Conservation (phyloP, 208 protist genomes). For the Acanthamoeba castellanii region DNA sequence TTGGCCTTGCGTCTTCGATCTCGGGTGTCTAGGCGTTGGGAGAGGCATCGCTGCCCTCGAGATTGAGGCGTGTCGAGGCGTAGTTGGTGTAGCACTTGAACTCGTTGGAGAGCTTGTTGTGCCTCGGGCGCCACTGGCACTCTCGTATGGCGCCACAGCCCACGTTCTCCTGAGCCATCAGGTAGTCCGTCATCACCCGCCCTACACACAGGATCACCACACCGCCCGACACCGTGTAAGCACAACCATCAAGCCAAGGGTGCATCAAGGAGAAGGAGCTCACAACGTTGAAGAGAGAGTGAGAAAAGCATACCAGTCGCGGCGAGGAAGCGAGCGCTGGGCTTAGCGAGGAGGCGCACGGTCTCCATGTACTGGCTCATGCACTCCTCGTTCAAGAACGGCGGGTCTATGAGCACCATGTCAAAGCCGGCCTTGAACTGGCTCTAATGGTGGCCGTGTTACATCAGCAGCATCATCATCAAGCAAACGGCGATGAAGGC, state of each 20-base stretch:
- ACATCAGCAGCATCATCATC: no score
- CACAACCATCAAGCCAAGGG: background rate
- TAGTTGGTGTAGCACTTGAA: conserved; percentile 26
- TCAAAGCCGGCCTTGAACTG: background rate
- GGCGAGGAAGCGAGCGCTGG: background rate
- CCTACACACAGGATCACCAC: background rate
- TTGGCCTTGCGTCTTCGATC: no score
- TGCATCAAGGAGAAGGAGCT: background rate
- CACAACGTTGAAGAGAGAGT: background rate
- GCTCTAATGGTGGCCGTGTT: background rate
- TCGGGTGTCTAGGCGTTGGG: no score
- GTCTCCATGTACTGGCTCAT: background rate
- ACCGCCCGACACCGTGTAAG: background rate
- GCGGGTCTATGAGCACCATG: conserved; percentile 24
- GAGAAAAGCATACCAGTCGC: background rate
- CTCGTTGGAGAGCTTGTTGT: conserved; percentile 27
- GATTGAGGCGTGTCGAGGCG: background rate
- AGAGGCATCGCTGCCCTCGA: background rate
- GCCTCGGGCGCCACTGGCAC: conserved; percentile 36
- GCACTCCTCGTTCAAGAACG: conserved; percentile 2
- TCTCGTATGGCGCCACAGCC: background rate
- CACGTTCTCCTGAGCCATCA: background rate
- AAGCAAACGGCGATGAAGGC: no score
- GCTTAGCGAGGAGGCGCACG: background rate
- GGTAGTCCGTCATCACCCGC: background rate